These are phyloP conservation scores for Fusarium sp. DNA, from an alignment of 2,329 filamentous ascomycete genomes.

Conservation along the genomic window DNA sequence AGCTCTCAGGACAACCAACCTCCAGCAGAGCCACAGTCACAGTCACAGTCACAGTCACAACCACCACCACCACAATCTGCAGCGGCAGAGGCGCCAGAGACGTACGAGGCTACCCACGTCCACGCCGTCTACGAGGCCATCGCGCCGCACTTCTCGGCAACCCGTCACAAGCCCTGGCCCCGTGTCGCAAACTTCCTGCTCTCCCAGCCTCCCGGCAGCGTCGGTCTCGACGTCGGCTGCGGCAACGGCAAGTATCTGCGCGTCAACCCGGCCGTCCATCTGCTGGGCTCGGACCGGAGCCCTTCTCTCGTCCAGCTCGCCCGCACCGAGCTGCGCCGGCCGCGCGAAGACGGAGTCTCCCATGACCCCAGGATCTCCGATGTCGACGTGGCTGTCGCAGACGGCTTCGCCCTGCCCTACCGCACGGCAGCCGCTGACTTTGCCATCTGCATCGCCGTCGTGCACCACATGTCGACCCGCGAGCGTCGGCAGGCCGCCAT, in stretches of 20 bases:
- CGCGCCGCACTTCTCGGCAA: conserved; percentile 84
- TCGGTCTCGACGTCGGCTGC: conserved; percentile 93
- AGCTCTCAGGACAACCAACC: conserved; percentile 28
- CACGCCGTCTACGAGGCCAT: conserved; percentile 92
- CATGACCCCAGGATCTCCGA: conserved; percentile 49
- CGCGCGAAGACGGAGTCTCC: conserved; percentile 24
- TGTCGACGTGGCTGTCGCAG: conserved; percentile 80
- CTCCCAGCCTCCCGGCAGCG: conserved; percentile 71
- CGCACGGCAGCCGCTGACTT: conserved; percentile 74
- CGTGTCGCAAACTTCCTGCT: conserved; percentile 84
- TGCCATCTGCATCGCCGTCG: conserved; percentile 90
- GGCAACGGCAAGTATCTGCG: conserved; percentile 96
- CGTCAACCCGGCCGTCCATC: conserved; percentile 80
- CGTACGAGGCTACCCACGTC: conserved; percentile 88
- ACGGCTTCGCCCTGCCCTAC: conserved; percentile 86
- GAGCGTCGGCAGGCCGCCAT: conserved; percentile 79
- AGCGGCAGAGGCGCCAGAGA: conserved; percentile 54
- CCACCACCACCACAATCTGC: conserved; percentile 32
- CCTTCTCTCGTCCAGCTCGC: conserved; percentile 65
- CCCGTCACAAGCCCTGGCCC: conserved; percentile 88
- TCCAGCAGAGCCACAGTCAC: conserved; percentile 8
- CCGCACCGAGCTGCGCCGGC: conserved; percentile 43
- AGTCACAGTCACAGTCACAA: background rate
- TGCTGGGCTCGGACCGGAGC: conserved; percentile 87
- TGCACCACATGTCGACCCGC: conserved; percentile 90